A percentile compares a stretch with the other conserved stretches of the same genome.
These are phyloP conservation scores for Epichloe baconii DNA, from an alignment of 2,329 filamentous ascomycete species.

Conservation along the genomic window DNA sequence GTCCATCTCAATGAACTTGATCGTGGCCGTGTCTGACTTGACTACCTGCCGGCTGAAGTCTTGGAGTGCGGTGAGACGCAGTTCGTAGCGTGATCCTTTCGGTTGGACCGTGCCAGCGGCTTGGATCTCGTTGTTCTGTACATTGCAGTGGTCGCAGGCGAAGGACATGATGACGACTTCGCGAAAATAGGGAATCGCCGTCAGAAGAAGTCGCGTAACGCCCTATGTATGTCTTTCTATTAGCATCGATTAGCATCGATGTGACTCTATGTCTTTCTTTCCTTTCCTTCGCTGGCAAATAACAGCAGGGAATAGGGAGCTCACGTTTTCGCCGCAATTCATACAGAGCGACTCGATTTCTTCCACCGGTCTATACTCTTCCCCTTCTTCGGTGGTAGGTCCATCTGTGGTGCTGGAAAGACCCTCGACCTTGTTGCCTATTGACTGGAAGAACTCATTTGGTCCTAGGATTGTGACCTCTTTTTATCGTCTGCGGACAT, in stretches of 20 bases:
- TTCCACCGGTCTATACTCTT: conserved; percentile 45
- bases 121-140: conserved; percentile 89
- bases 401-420: conserved; percentile 28
- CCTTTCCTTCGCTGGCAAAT: not conserved
- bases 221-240: conserved; percentile 41
- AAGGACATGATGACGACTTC: conserved; percentile 98
- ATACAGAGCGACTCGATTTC: conserved; percentile 72
- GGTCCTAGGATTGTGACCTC: conserved; percentile 24
- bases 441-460: conserved; percentile 46
- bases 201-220: conserved; percentile 72
- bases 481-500: conserved; percentile 31
- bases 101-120: conserved; percentile 85
- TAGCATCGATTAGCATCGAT: not conserved
- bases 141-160: conserved; percentile 75
- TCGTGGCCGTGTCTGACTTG: conserved; percentile 76
- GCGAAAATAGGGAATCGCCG: conserved; percentile 91
- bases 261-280: not conserved
- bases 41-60: conserved; percentile 83
- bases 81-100: conserved; percentile 70
- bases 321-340: conserved; percentile 70
- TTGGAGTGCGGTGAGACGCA: conserved; percentile 56
- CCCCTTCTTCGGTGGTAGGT: conserved; percentile 26
- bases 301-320: conserved; percentile 9
- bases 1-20: conserved; percentile 83
- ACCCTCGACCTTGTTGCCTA: conserved; percentile 47